Evolutionary conservation across 148 eudicot species (phyloP).

Genomic region (Heliosperma pusillum): DNA sequence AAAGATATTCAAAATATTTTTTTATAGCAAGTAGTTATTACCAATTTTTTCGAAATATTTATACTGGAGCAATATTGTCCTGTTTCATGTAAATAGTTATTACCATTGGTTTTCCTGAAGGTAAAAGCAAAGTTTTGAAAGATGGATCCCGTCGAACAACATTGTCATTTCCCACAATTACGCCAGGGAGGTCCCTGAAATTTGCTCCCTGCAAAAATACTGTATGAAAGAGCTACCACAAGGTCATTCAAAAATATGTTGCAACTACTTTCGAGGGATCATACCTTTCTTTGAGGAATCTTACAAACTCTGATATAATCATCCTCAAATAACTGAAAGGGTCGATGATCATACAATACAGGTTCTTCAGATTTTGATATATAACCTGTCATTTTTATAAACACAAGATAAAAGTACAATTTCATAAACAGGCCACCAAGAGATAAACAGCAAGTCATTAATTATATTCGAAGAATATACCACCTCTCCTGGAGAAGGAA

Average conservation of each 20-base stretch:
- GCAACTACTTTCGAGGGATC: conserved; percentile 3
- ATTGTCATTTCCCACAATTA: conserved; percentile 69
- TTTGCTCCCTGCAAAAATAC: conserved; percentile 69
- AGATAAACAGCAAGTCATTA: not conserved
- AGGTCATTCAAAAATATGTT: not conserved
- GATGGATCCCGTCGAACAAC: conserved; percentile 65
- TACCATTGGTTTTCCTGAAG: conserved; percentile 78
- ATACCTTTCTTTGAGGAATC: conserved; percentile 75
- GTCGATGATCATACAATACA: conserved; percentile 72
- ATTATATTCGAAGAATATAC: not conserved
- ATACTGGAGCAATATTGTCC: not conserved
- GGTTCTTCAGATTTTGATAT: conserved; percentile 26
- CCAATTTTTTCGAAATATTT: not conserved
- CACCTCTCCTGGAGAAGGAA: not conserved
- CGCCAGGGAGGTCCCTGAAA: conserved; percentile 84
- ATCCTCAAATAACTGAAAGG: conserved; percentile 54
- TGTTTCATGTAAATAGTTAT: conserved; percentile 15
- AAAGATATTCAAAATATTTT: too few relatives aligned
- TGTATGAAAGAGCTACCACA: conserved; percentile 12
- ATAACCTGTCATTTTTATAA: conserved; percentile 36
- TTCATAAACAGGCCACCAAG: not conserved
- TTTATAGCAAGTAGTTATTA: too few relatives aligned
- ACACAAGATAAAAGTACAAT: not conserved
- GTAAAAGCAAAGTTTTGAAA: conserved; percentile 40
- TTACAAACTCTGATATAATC: conserved; percentile 66